Evolutionary conservation across 1,284 basidiomycete genomes (phyloP).

Genomic region (Boletus austroedulis): DNA sequence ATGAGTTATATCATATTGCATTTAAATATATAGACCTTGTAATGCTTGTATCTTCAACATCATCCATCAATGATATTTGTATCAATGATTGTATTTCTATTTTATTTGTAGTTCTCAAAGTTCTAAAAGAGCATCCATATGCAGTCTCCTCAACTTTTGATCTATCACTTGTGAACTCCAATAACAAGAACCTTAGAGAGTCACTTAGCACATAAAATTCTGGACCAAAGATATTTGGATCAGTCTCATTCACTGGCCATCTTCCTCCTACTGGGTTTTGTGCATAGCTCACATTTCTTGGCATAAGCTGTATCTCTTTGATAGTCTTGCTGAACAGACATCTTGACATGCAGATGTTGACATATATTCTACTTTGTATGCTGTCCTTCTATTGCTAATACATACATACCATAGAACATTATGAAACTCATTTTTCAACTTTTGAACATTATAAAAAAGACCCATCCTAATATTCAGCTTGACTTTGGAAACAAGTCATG

Average conservation of each 20-base stretch:
- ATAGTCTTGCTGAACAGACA: slow-evolving; percentile 10
- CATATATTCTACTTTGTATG: background rate
- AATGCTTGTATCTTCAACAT: slow-evolving; percentile 2
- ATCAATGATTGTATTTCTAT: slow-evolving; percentile 16
- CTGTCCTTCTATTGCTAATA: background rate
- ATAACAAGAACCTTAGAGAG: background rate
- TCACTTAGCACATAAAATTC: slow-evolving; percentile 1
- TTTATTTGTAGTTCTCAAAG: background rate
- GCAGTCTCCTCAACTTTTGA: slow-evolving; percentile 12
- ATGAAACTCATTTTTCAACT: slow-evolving; percentile 8
- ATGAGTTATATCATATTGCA: background rate
- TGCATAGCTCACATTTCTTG: slow-evolving; percentile 4
- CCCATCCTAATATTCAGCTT: too few species aligned
- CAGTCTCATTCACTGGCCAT: background rate
- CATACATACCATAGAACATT: slow-evolving; percentile 3
- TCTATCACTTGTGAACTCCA: background rate
- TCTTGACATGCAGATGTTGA: slow-evolving; percentile 6
- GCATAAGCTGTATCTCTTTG: slow-evolving; percentile 10
- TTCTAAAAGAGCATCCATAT: background rate
- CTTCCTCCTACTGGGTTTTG: slow-evolving; percentile 5
- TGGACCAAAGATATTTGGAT: slow-evolving; percentile 11
- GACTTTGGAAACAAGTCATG: too few species aligned
- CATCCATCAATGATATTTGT: slow-evolving; percentile 12
- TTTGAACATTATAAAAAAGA: background rate
- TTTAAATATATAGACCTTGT: slow-evolving; percentile 9